phyloP scores from a whole-genome alignment of 202 grass and related monocot genomes.

The Panicum hallii region DNA sequence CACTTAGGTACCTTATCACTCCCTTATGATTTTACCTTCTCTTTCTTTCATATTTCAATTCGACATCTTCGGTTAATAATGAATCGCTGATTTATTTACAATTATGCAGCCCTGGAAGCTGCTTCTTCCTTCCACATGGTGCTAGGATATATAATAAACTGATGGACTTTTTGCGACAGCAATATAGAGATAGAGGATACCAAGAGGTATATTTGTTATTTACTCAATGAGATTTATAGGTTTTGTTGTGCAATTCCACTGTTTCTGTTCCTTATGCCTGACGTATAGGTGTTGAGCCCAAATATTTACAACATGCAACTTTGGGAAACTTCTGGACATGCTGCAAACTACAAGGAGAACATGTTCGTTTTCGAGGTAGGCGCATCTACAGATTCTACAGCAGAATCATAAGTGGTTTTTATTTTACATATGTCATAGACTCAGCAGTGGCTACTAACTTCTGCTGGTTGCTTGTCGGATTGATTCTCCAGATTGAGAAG shows the following conservation, averaged over 20 bases:
- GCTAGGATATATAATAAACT: constrained; percentile 97
- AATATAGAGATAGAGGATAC: constrained; percentile 92
- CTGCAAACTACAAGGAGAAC: constrained; percentile 99
- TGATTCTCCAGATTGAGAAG: constrained; percentile 77
- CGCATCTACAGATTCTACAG: constrained; percentile 26
- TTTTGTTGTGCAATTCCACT: constrained; percentile 8
- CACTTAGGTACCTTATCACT: constrained; percentile 69
- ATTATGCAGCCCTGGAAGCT: constrained; percentile 86
- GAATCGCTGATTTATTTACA: constrained; percentile 30
- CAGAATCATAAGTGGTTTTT: constrained; percentile 18
- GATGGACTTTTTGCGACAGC: constrained; percentile 82
- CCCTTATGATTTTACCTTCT: constrained; percentile 23
- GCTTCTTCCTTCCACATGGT: constrained; percentile 97
- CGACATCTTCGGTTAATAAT: constrained; percentile 7
- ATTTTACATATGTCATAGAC: not conserved
- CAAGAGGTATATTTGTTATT: constrained; percentile 68
- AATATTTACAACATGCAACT: constrained; percentile 99
- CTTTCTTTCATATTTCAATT: constrained; percentile 18
- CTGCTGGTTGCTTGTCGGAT: constrained; percentile 25
- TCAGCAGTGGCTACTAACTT: not conserved
- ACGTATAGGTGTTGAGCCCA: constrained; percentile 78
- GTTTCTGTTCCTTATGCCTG: constrained; percentile 23
- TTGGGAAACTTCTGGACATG: constrained; percentile 98
- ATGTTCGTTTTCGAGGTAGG: constrained; percentile 99
- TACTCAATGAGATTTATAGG: constrained; percentile 17